Evolutionary conservation across 106 monocot genomes (phyloP), one percentile per base, ranked within the genome.

Genomic region (Acanthochlamys bracteata): DNA sequence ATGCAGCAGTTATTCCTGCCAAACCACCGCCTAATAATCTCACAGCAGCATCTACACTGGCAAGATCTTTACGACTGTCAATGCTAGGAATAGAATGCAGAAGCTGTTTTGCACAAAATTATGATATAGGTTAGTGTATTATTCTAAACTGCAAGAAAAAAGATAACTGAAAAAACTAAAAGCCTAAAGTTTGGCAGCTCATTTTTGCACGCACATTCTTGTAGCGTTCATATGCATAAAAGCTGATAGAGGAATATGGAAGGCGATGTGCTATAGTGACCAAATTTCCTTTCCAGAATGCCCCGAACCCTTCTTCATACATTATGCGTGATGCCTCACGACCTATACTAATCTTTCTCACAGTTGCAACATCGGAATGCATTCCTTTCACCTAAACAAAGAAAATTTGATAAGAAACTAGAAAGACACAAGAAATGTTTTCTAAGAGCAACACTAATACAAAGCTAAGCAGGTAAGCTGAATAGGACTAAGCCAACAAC

Each of bases 211-310:
- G 63, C 71, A 90, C 86, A 61, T 54, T 77, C 63, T 96, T 96
- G 78, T 96, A 96, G 20, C 73, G 82, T 24, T 90, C 95, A 59
- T 96, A 96, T 24, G 95, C 63, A 79, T 83, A 96, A 66, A 96
- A 96, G 73, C 80, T 96, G 39, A 96, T 90, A 4, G 95, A 87
- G 21, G 95, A 96, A 68, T 87, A 96, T 53, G 95, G 95, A 24
- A 96, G 74, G 0, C 95, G 86, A 69, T 96, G 95, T 20, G 73
- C 80, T 60, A 96, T 81, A 6, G 95, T 96, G 26, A 96, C 95
- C 61, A 95, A 74, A 62, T 90, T 96, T 41, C 95, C 95, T 73
- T 80, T 96, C 95, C 95, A 96, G 59, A 96, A 96, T 23, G 95
- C 95, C 70, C 74, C 77, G 66, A 96, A 68, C 9, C 90, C 95